Percentiles rank a stretch among this genome's conserved stretches.
Conservation (phyloP, 2,329 filamentous ascomycete genomes). For the Hypoxylon sp. region DNA sequence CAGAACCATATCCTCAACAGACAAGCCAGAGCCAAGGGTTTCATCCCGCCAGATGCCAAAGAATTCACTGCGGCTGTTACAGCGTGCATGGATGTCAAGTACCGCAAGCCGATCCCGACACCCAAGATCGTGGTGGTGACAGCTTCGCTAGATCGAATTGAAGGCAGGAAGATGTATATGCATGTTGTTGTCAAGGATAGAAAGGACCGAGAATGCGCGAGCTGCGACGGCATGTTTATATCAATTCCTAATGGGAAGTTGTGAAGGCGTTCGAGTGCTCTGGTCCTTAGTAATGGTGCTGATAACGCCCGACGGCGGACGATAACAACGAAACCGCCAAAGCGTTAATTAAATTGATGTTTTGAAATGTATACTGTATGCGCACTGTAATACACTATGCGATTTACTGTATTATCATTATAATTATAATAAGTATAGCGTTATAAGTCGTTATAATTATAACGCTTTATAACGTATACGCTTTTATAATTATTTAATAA, state of each 20-base stretch:
- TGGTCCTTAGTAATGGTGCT: too few relatives aligned
- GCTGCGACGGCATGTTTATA: conserved; percentile 30
- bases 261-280: not conserved
- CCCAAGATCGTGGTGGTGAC: conserved; percentile 43
- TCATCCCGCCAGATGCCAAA: not conserved
- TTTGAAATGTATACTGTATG: too few relatives aligned
- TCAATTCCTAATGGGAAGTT: conserved; percentile 4
- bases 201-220: conserved; percentile 31
- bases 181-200: conserved; percentile 37
- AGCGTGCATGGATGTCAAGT: conserved; percentile 40
- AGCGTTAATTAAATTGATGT: too few relatives aligned
- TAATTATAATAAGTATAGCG: too few relatives aligned
- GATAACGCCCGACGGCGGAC: too few relatives aligned
- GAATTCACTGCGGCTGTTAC: conserved; percentile 24
- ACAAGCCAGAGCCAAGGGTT: not conserved
- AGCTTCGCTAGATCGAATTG: conserved; percentile 33
- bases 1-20: not conserved
- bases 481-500: too few relatives aligned
- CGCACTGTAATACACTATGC: too few relatives aligned
- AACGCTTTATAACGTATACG: too few relatives aligned
- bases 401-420: too few relatives aligned
- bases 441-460: too few relatives aligned
- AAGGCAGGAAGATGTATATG: conserved; percentile 42
- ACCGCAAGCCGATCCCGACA: conserved; percentile 39
- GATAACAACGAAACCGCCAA: too few relatives aligned